Conservation (phyloP, 306 rosid species). For the Carpinus fangiana region DNA sequence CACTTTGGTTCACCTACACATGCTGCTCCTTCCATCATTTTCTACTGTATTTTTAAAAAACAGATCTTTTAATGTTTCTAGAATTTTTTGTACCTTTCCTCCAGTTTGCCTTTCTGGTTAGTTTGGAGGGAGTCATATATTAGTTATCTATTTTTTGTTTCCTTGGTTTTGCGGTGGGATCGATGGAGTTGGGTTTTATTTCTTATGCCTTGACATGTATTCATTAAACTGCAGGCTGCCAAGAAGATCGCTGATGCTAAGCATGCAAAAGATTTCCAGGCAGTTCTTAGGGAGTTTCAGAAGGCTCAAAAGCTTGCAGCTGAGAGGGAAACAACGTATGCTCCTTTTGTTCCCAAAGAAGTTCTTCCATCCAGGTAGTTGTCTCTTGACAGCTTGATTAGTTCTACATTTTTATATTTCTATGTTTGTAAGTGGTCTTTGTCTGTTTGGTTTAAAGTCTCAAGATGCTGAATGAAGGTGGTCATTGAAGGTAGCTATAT, state of each 20-base stretch:
- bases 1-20: not conserved
- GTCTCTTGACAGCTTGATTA: not conserved
- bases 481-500: not conserved
- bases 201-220: slow-evolving; percentile 15
- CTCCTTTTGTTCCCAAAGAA: slow-evolving; percentile 78
- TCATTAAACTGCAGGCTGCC: slow-evolving; percentile 58
- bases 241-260: slow-evolving; percentile 96
- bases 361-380: slow-evolving; percentile 73
- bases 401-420: not conserved
- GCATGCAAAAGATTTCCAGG: slow-evolving; percentile 92
- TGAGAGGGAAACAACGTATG: slow-evolving; percentile 94
- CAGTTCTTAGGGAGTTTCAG: slow-evolving; percentile 88
- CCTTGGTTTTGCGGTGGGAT: slow-evolving; percentile 11
- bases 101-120: not conserved
- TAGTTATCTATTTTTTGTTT: not conserved
- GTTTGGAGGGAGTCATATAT: not conserved
- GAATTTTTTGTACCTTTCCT: not conserved
- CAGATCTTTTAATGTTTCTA: not conserved
- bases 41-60: not conserved
- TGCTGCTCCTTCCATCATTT: not conserved
- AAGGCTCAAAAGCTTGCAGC: slow-evolving; percentile 95
- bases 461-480: not conserved
- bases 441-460: not conserved
- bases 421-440: not conserved
- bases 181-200: not conserved